These are phyloP conservation scores for Botrytis elliptica DNA, from an alignment of 2,329 filamentous ascomycete species.

Conservation along the genomic window DNA sequence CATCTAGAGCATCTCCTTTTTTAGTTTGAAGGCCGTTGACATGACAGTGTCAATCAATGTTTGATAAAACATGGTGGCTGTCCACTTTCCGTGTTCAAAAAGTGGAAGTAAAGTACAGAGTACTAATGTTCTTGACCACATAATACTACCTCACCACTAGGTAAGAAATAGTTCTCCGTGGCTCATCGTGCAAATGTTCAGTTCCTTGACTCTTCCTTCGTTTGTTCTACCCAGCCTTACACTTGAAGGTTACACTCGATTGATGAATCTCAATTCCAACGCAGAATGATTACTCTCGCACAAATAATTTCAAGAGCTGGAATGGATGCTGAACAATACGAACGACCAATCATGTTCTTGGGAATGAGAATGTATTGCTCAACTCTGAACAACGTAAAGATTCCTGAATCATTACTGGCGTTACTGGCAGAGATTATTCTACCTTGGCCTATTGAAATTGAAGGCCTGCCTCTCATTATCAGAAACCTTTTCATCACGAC, in stretches of 20 bases:
- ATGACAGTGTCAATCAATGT: not conserved
- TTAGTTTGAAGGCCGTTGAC: not conserved
- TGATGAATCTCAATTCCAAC: not conserved
- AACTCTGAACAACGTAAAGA: not conserved
- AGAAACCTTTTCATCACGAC: not conserved
- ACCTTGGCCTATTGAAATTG: not conserved
- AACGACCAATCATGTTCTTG: not conserved
- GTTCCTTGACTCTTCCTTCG: not conserved
- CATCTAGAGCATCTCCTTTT: conserved; percentile 5
- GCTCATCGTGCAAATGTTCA: not conserved
- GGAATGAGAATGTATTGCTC: not conserved
- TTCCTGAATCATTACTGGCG: not conserved
- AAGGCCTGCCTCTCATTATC: not conserved
- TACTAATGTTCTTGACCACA: not conserved
- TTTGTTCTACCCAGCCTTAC: not conserved
- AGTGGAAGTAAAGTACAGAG: not conserved
- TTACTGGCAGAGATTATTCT: not conserved
- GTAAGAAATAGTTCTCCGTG: not conserved
- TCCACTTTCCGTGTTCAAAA: not conserved
- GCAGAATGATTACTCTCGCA: not conserved
- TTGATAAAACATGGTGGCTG: no score
- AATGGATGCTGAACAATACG: not conserved
- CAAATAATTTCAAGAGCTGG: not conserved
- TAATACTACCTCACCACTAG: not conserved
- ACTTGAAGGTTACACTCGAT: not conserved